Conservation (phyloP, 2,329 filamentous ascomycete species). For the Camillea tinctor region DNA sequence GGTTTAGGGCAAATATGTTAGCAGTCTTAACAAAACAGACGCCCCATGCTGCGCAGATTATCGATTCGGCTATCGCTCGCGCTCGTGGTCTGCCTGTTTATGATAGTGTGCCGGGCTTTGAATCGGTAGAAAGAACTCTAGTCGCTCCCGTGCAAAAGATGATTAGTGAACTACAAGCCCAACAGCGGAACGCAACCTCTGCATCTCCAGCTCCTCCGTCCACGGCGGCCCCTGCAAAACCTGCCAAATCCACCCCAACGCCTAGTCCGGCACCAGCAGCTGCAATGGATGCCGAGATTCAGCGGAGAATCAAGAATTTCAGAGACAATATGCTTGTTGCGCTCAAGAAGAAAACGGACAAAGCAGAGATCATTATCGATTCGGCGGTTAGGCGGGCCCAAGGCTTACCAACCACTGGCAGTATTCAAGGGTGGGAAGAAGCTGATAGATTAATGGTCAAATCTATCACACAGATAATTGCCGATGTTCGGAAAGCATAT, state of each 20-base stretch:
- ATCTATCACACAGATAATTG: conserved; percentile 31
- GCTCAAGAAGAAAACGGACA: conserved; percentile 30
- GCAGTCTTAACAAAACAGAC: conserved; percentile 28
- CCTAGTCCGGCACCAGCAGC: conserved; percentile 25
- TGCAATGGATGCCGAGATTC: conserved; percentile 29
- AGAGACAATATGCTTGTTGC: conserved; percentile 31
- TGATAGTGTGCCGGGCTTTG: conserved; percentile 26
- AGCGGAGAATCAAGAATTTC: conserved; percentile 29
- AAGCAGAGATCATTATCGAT: conserved; percentile 33
- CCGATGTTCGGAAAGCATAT: conserved; percentile 28
- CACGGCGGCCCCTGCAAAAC: conserved; percentile 6
- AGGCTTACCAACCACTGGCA: conserved; percentile 27
- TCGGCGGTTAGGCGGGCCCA: conserved; percentile 33
- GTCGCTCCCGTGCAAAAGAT: conserved; percentile 29
- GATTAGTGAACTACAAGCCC: conserved; percentile 30
- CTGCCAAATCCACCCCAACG: conserved; percentile 23
- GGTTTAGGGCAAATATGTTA: conserved; percentile 32
- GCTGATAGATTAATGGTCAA: conserved; percentile 32
- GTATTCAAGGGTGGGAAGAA: conserved; percentile 31
- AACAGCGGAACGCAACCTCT: conserved; percentile 23
- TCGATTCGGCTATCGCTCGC: conserved; percentile 31
- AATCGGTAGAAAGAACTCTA: conserved; percentile 28
- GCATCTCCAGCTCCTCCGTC: conserved; percentile 25
- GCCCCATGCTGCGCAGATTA: conserved; percentile 28
- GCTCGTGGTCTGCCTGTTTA: conserved; percentile 29